A percentile compares a stretch with the other conserved stretches of the same genome.
Evolutionary conservation across 495 filamentous ascomycete species (phyloP).

Genomic region (Penicillium atrosanguineum): DNA sequence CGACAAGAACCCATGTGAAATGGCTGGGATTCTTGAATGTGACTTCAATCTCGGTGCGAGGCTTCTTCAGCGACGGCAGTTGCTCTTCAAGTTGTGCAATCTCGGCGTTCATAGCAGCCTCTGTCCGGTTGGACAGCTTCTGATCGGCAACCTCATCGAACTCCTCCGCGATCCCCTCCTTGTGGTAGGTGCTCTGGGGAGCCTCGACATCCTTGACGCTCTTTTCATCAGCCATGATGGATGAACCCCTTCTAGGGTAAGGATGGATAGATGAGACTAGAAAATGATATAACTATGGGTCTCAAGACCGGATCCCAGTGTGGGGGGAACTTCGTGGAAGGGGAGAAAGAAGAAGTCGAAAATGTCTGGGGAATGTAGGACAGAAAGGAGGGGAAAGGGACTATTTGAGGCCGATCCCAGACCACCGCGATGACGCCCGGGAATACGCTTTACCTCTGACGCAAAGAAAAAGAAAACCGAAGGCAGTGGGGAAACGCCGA

Average conservation of each 20-base stretch:
- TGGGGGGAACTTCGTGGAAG: not conserved
- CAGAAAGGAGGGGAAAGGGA: conserved; percentile 6
- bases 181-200: conserved; percentile 20
- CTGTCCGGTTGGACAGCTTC: conserved; percentile 23
- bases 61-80: conserved; percentile 24
- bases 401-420: conserved; percentile 18
- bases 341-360: conserved; percentile 6
- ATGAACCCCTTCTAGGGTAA: not conserved
- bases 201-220: conserved; percentile 35
- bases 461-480: not conserved
- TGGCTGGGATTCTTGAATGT: conserved; percentile 35
- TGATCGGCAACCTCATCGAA: conserved; percentile 28
- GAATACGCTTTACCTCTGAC: conserved; percentile 16
- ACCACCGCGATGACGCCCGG: conserved; percentile 11
- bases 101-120: conserved; percentile 40
- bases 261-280: not conserved
- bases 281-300: not conserved
- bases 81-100: conserved; percentile 33
- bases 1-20: conserved; percentile 61
- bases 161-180: conserved; percentile 25
- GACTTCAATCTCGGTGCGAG: conserved; percentile 32
- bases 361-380: not conserved
- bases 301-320: not conserved
- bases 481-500: conserved; percentile 11
- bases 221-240: conserved; percentile 30